Conservation (phyloP, 768 basidiomycete species). For the Boletus tylopilopsis region DNA sequence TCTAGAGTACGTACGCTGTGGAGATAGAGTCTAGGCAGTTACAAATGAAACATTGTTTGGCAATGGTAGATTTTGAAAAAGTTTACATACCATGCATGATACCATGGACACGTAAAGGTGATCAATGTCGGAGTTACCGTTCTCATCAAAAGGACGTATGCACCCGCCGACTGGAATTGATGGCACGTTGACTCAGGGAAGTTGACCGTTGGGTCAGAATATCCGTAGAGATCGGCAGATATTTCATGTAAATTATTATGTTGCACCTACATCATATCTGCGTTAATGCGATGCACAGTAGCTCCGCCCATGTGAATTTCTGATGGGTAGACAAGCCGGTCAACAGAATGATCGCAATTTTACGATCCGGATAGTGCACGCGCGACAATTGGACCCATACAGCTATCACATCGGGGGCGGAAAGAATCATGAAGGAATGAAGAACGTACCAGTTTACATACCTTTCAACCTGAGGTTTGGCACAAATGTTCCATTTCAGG, state of each 20-base stretch:
- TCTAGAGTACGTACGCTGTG: constrained; percentile 16
- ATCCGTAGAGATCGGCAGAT: constrained; percentile 4
- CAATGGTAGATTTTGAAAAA: constrained; percentile 1
- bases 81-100: constrained; percentile 6
- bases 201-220: not conserved
- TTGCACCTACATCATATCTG: not conserved
- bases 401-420: constrained; percentile 23
- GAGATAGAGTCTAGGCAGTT: constrained; percentile 12
- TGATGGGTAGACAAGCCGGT: not conserved
- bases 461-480: constrained; percentile 7
- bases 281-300: not conserved
- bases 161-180: not conserved
- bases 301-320: not conserved
- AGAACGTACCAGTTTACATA: constrained; percentile 9
- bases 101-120: constrained; percentile 11
- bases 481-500: constrained; percentile 10
- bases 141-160: constrained; percentile 1
- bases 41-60: constrained; percentile 6
- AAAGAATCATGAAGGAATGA: constrained; percentile 4
- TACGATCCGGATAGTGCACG: not conserved
- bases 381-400: not conserved
- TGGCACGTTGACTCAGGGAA: constrained; percentile 1
- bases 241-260: constrained; percentile 6
- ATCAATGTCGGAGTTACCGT: constrained; percentile 9
- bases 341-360: not conserved